Evolutionary conservation across 176 grass and related monocot species (phyloP).

Genomic region (Lolium multiflorum): DNA sequence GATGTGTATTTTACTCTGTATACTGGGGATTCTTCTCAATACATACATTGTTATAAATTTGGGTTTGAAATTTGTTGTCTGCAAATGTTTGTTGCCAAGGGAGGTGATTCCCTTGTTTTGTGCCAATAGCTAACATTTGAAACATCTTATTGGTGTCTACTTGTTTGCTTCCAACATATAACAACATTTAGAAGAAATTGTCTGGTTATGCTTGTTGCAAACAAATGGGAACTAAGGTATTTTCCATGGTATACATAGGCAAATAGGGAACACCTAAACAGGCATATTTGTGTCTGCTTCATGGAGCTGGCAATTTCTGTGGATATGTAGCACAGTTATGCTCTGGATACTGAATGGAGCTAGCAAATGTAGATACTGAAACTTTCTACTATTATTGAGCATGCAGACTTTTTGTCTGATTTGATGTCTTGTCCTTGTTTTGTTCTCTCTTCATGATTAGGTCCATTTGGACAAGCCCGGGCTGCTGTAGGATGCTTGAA

Average conservation of each 20-base stretch:
- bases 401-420: conserved; percentile 13
- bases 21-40: neutral
- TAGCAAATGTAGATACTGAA: no score
- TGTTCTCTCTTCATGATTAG: neutral
- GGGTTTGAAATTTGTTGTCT: no score
- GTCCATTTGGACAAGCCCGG: conserved; percentile 9
- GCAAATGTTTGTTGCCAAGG: neutral
- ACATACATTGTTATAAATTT: conserved; percentile 28
- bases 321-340: no score
- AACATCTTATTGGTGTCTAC: no score
- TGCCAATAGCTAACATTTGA: no score
- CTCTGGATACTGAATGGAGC: no score
- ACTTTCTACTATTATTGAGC: conserved; percentile 26
- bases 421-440: neutral
- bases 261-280: no score
- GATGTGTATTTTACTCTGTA: conserved; percentile 15
- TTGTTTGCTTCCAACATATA: neutral
- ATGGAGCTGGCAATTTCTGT: neutral
- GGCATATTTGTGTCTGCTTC: neutral
- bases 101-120: neutral
- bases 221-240: neutral
- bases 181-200: neutral
- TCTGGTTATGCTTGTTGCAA: conserved; percentile 7
- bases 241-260: no score
- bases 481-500: conserved; percentile 15